Percentiles rank a stretch among this genome's conserved stretches.
phyloP scores from a whole-genome alignment of 2,329 filamentous ascomycete species.

The Penicillium sp. region DNA sequence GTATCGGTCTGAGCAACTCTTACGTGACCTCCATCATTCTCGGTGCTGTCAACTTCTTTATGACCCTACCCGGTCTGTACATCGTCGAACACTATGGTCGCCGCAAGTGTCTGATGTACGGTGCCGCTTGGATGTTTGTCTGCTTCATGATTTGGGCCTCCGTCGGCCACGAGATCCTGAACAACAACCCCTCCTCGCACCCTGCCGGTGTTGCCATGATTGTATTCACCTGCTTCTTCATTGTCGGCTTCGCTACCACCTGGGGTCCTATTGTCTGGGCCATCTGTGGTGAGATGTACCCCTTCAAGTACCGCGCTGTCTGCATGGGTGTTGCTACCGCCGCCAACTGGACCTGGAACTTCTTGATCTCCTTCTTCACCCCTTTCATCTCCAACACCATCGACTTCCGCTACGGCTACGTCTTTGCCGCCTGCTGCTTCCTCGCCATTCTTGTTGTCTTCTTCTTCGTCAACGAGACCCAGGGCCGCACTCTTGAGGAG shows the following conservation, averaged over 20 bases:
- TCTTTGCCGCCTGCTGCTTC: constrained; percentile 73
- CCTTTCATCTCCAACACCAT: constrained; percentile 73
- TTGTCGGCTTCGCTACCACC: constrained; percentile 67
- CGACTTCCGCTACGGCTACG: constrained; percentile 73
- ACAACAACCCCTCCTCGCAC: constrained; percentile 43
- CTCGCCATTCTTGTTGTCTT: constrained; percentile 66
- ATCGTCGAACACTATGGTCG: constrained; percentile 70
- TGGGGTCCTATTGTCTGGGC: constrained; percentile 64
- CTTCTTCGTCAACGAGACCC: constrained; percentile 74
- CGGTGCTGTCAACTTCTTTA: constrained; percentile 66
- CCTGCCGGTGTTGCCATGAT: constrained; percentile 67
- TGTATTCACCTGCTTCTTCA: constrained; percentile 71
- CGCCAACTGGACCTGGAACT: constrained; percentile 78
- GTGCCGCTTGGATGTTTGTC: constrained; percentile 66
- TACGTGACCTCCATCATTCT: constrained; percentile 69
- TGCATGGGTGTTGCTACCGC: constrained; percentile 75
- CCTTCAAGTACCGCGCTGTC: constrained; percentile 61
- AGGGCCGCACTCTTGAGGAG: constrained; percentile 72
- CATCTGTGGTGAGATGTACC: constrained; percentile 48
- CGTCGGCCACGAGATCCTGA: constrained; percentile 53
- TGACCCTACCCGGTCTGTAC: constrained; percentile 67
- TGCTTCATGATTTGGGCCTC: constrained; percentile 62
- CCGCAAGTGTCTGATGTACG: constrained; percentile 65
- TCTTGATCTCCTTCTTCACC: constrained; percentile 75
- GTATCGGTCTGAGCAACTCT: constrained; percentile 65